A percentile compares a stretch with the other conserved stretches of the same genome.
Evolutionary conservation across 2,329 filamentous ascomycete genomes (phyloP).

Genomic region (Pestalotiopsis sp.): DNA sequence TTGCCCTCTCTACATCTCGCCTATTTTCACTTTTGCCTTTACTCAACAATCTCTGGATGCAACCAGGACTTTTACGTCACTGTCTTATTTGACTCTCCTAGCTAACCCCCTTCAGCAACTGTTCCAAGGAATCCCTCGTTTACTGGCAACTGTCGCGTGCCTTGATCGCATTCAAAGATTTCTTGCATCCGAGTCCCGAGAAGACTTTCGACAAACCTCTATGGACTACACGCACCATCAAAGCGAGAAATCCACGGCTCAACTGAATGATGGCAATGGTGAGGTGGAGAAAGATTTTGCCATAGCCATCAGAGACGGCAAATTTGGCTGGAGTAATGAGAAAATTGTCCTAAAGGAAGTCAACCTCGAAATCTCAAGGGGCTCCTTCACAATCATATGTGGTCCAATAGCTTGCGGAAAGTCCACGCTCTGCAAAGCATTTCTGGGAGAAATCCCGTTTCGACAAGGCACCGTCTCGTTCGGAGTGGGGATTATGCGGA

Average conservation of each 20-base stretch:
- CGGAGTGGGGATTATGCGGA: conserved; percentile 19
- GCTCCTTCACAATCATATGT: conserved; percentile 40
- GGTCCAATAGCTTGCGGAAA: conserved; percentile 49
- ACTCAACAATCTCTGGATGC: conserved; percentile 26
- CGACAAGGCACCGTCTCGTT: conserved; percentile 27
- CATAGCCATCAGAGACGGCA: conserved; percentile 26
- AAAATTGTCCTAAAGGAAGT: conserved; percentile 32
- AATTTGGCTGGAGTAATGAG: conserved; percentile 37
- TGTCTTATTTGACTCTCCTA: conserved; percentile 43
- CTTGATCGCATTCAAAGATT: conserved; percentile 43
- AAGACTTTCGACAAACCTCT: conserved; percentile 26
- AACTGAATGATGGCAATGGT: background rate
- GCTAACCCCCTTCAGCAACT: conserved; percentile 40
- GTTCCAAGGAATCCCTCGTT: conserved; percentile 38
- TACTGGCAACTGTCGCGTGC: conserved; percentile 41
- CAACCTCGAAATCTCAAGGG: conserved; percentile 32
- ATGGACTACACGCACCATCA: background rate
- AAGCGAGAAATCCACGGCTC: background rate
- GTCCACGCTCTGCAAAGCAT: conserved; percentile 42
- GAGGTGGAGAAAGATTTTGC: conserved; percentile 4
- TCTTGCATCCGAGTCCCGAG: conserved; percentile 27
- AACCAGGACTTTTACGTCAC: conserved; percentile 40
- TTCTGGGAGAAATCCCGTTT: conserved; percentile 39
- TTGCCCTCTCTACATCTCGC: conserved; percentile 18
- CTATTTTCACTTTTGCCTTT: conserved; percentile 34